A percentile compares a stretch with the other conserved stretches of the same genome.
Conservation (phyloP, 2,329 filamentous ascomycete genomes). For the Epichloe sp. region DNA sequence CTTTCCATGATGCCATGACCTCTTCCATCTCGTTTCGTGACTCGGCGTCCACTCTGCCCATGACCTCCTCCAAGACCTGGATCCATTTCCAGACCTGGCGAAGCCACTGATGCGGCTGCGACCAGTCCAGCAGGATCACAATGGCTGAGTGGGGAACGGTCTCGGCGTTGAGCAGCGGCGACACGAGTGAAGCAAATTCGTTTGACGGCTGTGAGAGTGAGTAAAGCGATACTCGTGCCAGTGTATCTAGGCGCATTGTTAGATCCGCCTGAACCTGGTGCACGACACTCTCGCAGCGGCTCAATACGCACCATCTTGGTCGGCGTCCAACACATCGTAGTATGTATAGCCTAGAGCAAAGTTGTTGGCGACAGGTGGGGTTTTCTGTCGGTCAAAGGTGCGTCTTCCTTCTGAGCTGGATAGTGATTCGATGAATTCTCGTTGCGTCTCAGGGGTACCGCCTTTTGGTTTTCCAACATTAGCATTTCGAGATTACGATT, state of each 20-base stretch:
- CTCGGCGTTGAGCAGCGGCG: slow-evolving; percentile 70
- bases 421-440: slow-evolving; percentile 63
- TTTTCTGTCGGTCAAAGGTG: slow-evolving; percentile 44
- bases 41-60: slow-evolving; percentile 59
- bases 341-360: slow-evolving; percentile 93
- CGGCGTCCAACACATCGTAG: slow-evolving; percentile 83
- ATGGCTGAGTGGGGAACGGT: slow-evolving; percentile 78
- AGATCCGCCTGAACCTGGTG: slow-evolving; percentile 7
- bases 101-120: slow-evolving; percentile 85
- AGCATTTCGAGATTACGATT: not conserved
- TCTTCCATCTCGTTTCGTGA: slow-evolving; percentile 79
- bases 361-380: slow-evolving; percentile 74
- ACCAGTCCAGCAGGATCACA: slow-evolving; percentile 91
- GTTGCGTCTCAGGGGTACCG: slow-evolving; percentile 69
- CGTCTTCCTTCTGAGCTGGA: slow-evolving; percentile 40
- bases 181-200: slow-evolving; percentile 69
- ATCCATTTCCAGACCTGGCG: slow-evolving; percentile 84
- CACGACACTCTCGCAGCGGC: not conserved
- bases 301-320: slow-evolving; percentile 67
- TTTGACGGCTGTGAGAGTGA: slow-evolving; percentile 75
- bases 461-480: slow-evolving; percentile 32
- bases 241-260: slow-evolving; percentile 51
- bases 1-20: slow-evolving; percentile 66
- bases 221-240: slow-evolving; percentile 81
- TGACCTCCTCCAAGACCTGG: slow-evolving; percentile 63